Evolutionary conservation across 2,329 filamentous ascomycete species (phyloP).

Genomic region (Plectosphaerella plurivora): DNA sequence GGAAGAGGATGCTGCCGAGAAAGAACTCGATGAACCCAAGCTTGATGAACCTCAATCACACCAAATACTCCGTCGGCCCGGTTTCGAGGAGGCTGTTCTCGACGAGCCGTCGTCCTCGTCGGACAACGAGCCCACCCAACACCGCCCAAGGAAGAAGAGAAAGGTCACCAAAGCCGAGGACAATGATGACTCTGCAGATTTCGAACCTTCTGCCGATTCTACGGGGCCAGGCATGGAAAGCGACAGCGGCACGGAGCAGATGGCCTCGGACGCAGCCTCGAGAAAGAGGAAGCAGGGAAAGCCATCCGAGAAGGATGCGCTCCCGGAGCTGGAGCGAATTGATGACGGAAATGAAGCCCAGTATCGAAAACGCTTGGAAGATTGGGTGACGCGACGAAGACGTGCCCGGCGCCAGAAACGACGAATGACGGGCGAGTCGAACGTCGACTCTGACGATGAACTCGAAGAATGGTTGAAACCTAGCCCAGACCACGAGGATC

Average conservation of each 20-base stretch:
- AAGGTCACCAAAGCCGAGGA: conserved; percentile 27
- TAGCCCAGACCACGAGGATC: conserved; percentile 76
- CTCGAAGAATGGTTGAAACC: conserved; percentile 75
- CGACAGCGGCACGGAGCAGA: conserved; percentile 6
- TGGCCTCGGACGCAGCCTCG: conserved; percentile 25
- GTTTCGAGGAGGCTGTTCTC: conserved; percentile 56
- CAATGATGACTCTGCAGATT: conserved; percentile 36
- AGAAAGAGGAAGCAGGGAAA: conserved; percentile 40
- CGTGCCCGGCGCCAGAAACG: conserved; percentile 33
- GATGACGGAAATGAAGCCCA: conserved; percentile 87
- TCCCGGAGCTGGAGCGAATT: conserved; percentile 52
- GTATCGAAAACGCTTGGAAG: conserved; percentile 70
- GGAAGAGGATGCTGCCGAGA: conserved; percentile 64
- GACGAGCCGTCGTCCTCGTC: conserved; percentile 14
- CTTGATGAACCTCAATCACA: conserved; percentile 58
- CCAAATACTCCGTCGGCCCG: conserved; percentile 67
- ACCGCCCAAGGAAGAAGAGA: conserved; percentile 55
- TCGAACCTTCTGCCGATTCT: conserved; percentile 25
- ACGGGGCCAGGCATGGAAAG: too few species aligned
- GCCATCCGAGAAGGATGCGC: conserved; percentile 26
- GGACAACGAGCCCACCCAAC: conserved; percentile 49
- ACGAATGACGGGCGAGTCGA: conserved; percentile 24
- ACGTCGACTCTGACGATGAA: conserved; percentile 37
- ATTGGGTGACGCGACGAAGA: conserved; percentile 61
- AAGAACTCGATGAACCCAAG: conserved; percentile 33